Evolutionary conservation across 2,329 filamentous ascomycete genomes (phyloP).

Genomic region (Diatrype stigma): DNA sequence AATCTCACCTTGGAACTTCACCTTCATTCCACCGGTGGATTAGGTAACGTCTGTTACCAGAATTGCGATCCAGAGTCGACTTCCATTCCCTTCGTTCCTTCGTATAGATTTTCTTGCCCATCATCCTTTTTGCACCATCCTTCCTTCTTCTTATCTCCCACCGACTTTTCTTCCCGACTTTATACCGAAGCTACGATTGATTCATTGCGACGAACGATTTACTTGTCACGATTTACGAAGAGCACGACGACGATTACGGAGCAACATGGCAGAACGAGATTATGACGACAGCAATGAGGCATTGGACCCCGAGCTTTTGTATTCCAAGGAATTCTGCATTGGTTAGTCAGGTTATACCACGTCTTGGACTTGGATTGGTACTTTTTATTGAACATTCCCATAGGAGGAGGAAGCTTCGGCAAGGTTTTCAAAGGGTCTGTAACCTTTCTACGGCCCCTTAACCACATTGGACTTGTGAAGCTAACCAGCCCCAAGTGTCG

Average conservation of each 20-base stretch:
- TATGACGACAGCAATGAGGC: conserved; percentile 48
- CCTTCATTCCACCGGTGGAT: neutral
- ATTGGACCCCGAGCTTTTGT: conserved; percentile 83
- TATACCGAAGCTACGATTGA: neutral
- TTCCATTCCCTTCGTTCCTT: neutral
- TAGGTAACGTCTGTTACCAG: neutral
- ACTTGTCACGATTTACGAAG: conserved; percentile 13
- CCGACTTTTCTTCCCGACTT: neutral
- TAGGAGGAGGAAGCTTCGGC: conserved; percentile 94
- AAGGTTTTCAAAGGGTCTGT: conserved; percentile 95
- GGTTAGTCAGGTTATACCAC: conserved; percentile 54
- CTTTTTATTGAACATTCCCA: conserved; percentile 21
- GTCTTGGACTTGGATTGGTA: conserved; percentile 5
- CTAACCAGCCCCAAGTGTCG: conserved; percentile 56
- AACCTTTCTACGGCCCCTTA: neutral
- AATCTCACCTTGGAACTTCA: neutral
- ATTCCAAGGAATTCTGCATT: conserved; percentile 89
- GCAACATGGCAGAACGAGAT: conserved; percentile 44
- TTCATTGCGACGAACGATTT: neutral
- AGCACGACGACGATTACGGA: conserved; percentile 10
- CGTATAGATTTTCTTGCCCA: neutral
- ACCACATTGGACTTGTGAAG: conserved; percentile 1
- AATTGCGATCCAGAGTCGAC: neutral
- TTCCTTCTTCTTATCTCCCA: neutral
- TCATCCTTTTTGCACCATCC: neutral